These are phyloP conservation scores for Vitellaria paradoxa DNA, from an alignment of 179 eudicot species.

Conservation along the genomic window DNA sequence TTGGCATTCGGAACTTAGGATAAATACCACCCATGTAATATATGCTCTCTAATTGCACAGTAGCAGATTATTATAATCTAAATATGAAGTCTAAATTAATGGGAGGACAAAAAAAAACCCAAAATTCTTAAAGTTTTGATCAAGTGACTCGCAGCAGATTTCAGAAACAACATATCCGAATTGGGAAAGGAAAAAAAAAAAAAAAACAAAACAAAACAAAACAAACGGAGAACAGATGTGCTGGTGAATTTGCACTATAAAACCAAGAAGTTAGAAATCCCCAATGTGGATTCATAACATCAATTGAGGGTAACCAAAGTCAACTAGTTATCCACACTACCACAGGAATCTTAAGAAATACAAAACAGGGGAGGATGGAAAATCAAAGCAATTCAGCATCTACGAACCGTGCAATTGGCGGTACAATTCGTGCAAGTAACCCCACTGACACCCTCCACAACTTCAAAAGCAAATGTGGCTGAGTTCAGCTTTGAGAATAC, in stretches of 20 bases:
- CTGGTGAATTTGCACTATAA: neutral
- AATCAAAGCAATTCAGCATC: neutral
- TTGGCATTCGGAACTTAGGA: neutral
- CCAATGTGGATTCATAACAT: slow-evolving; percentile 6
- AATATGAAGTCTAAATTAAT: neutral
- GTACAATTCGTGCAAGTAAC: slow-evolving; percentile 42
- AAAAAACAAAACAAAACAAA: neutral
- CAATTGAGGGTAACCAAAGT: no score
- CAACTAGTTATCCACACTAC: neutral
- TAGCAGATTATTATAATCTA: neutral
- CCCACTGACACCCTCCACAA: slow-evolving; percentile 29
- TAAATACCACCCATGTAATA: neutral
- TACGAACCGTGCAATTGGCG: slow-evolving; percentile 70
- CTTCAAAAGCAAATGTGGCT: slow-evolving; percentile 66
- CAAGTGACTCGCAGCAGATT: neutral
- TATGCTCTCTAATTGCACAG: neutral
- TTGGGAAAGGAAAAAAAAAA: no score
- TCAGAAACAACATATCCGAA: neutral
- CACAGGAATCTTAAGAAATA: neutral
- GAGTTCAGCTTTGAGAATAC: slow-evolving; percentile 45
- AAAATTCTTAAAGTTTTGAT: neutral
- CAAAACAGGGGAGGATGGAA: neutral
- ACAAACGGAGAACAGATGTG: neutral
- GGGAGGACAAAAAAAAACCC: neutral
- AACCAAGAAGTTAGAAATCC: neutral